Conservation (phyloP, 129 eudicot genomes). For the Saposhnikovia divaricata region DNA sequence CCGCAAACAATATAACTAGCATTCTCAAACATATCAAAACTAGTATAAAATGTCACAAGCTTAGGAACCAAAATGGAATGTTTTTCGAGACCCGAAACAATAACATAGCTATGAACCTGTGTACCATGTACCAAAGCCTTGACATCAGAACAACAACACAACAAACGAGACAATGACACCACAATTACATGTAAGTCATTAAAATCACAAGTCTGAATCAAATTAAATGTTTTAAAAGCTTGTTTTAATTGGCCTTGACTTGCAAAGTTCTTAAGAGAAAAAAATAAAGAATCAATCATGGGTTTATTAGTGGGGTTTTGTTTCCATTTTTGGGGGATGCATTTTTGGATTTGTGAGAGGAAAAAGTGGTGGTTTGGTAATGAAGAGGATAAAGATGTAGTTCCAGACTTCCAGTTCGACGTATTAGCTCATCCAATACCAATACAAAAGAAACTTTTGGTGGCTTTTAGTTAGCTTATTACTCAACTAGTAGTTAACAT, state of each 20-base stretch:
- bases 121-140: conserved; percentile 39
- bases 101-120: conserved; percentile 37
- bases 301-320: conserved; percentile 15
- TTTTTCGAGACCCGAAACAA: conserved; percentile 35
- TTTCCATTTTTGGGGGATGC: conserved; percentile 33
- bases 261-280: conserved; percentile 38
- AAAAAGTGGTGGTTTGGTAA: conserved; percentile 16
- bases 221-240: conserved; percentile 36
- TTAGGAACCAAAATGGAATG: conserved; percentile 39
- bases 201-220: conserved; percentile 20
- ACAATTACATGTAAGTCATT: conserved; percentile 20
- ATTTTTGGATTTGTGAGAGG: conserved; percentile 20
- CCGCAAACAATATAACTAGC: conserved; percentile 29
- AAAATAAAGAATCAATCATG: conserved; percentile 36
- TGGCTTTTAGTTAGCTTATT: too few species aligned
- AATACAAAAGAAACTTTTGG: too few species aligned
- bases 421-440: too few species aligned
- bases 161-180: conserved; percentile 36
- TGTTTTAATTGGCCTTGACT: conserved; percentile 30
- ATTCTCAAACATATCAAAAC: conserved; percentile 27
- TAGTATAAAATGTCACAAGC: conserved; percentile 38
- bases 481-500: too few species aligned
- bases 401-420: too few species aligned
- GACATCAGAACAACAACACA: conserved; percentile 29
- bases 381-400: conserved; percentile 20